Evolutionary conservation across 2,329 filamentous ascomycete species (phyloP).

Genomic region (Hypoxylon sp.): DNA sequence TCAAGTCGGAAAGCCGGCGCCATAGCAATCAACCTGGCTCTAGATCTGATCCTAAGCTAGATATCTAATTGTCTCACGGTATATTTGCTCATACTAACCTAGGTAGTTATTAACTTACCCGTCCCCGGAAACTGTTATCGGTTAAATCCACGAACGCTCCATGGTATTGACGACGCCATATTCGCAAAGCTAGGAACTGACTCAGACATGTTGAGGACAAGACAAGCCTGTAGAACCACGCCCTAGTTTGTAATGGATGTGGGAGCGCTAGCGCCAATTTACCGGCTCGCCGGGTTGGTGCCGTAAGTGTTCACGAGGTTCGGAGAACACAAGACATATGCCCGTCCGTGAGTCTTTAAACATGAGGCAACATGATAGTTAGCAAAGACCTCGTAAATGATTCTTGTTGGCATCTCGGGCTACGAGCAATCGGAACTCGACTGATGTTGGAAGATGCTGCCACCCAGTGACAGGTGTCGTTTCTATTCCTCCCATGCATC

Average conservation of each 20-base stretch:
- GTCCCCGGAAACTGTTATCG: background rate
- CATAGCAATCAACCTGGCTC: constrained; percentile 3
- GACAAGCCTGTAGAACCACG: background rate
- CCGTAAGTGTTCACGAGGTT: background rate
- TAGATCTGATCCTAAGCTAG: background rate
- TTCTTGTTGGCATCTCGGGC: constrained; percentile 6
- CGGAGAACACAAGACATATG: background rate
- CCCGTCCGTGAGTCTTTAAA: background rate
- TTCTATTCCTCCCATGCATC: constrained; percentile 30
- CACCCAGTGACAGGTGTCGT: constrained; percentile 25
- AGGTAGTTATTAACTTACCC: too few species aligned
- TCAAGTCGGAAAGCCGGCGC: background rate
- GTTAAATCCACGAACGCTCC: background rate
- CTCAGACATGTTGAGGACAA: background rate
- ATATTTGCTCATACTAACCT: background rate
- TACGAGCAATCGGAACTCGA: constrained; percentile 2
- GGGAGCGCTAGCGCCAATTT: background rate
- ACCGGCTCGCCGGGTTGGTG: background rate
- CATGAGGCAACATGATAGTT: too few species aligned
- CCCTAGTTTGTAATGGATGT: background rate
- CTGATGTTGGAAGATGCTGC: constrained; percentile 5
- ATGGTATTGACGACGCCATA: background rate
- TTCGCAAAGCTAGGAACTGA: constrained; percentile 2
- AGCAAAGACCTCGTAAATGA: background rate
- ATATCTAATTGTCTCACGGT: constrained; percentile 1